phyloP scores from a whole-genome alignment of 768 basidiomycete genomes.

The Russula abietina region DNA sequence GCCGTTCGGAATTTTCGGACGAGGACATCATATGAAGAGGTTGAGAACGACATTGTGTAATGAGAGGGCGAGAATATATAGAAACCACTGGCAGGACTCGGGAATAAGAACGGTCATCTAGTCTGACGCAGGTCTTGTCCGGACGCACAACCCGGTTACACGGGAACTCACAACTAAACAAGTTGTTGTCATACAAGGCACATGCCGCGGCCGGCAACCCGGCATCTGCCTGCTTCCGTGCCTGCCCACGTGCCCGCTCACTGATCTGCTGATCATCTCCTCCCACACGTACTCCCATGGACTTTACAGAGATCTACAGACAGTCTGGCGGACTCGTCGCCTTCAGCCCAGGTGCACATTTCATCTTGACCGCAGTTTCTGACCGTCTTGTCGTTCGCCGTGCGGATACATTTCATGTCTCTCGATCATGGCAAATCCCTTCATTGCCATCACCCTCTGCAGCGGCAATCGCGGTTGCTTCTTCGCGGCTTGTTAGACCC shows the following conservation, averaged over 20 bases:
- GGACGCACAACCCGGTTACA: too few species aligned
- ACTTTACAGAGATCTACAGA: constrained; percentile 82
- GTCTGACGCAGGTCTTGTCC: constrained; percentile 8
- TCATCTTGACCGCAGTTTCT: constrained; percentile 73
- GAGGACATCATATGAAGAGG: constrained; percentile 12
- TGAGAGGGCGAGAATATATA: neutral
- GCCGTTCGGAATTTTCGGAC: neutral
- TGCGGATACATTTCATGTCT: constrained; percentile 77
- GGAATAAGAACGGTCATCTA: constrained; percentile 6
- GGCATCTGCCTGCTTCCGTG: neutral
- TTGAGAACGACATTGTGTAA: neutral
- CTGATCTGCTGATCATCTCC: too few species aligned
- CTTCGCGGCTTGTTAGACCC: constrained; percentile 32
- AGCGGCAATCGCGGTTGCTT: constrained; percentile 35
- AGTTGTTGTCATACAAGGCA: neutral
- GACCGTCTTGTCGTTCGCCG: constrained; percentile 79
- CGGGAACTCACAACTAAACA: neutral
- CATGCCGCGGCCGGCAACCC: neutral
- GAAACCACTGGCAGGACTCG: neutral
- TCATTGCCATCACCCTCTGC: constrained; percentile 47
- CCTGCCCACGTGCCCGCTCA: too few species aligned
- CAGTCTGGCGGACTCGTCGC: constrained; percentile 61
- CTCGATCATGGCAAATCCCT: constrained; percentile 71
- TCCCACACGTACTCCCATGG: constrained; percentile 50
- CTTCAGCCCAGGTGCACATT: constrained; percentile 85